phyloP scores from a whole-genome alignment of 2,329 filamentous ascomycete genomes.

The Ascochyta pisi region DNA sequence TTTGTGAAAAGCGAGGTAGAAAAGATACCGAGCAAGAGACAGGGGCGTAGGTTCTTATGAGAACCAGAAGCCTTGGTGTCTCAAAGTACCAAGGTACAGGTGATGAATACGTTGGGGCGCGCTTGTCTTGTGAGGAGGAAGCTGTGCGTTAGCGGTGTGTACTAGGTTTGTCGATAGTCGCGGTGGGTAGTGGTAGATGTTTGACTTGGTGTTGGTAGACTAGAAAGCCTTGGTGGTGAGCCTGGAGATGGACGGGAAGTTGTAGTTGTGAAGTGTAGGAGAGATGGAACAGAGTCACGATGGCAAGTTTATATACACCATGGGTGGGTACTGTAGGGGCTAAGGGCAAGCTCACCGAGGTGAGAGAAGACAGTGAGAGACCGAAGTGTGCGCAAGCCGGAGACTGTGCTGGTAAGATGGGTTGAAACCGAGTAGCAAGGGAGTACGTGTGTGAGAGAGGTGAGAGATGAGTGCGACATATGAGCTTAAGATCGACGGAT shows the following conservation, averaged over 20 bases:
- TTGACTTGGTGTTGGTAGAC: not conserved
- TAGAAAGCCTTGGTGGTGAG: not conserved
- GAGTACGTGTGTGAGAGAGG: not conserved
- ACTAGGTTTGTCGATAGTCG: not conserved
- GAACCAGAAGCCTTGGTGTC: not conserved
- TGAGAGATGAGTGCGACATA: not conserved
- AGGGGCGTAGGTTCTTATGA: not conserved
- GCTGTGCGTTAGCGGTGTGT: not conserved
- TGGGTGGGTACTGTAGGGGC: not conserved
- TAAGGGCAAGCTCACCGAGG: not conserved
- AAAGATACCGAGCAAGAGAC: not conserved
- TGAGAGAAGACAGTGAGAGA: slow-evolving; percentile 2
- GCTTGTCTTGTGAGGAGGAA: not conserved
- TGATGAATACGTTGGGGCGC: not conserved
- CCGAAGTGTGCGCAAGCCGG: too few relatives aligned
- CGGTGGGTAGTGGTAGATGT: not conserved
- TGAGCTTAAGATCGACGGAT: not conserved
- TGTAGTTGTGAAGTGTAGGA: slow-evolving; percentile 1
- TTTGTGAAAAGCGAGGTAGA: not conserved
- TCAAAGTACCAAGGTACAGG: not conserved
- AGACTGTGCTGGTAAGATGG: too few relatives aligned
- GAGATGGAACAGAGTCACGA: not conserved
- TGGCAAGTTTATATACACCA: slow-evolving; percentile 2
- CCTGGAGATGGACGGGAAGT: not conserved
- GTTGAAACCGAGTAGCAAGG: too few relatives aligned